These are phyloP conservation scores for Pythium pyrilobum DNA, from an alignment of 352 stramenopile species.

Conservation along the genomic window DNA sequence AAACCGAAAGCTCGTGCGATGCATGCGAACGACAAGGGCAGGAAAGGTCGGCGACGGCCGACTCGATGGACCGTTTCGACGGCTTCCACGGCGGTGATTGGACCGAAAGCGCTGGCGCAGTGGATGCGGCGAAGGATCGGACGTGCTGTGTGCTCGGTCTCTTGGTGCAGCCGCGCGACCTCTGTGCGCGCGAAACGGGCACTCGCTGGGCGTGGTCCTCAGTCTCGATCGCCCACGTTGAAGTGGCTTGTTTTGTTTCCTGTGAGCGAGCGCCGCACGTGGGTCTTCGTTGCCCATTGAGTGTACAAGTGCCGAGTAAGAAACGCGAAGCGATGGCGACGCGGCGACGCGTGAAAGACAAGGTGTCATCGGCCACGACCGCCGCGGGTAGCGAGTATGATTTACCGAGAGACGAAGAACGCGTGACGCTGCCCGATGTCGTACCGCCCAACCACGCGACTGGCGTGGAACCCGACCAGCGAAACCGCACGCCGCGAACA, in stretches of 20 bases:
- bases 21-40: too few relatives aligned
- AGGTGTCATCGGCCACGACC: too few relatives aligned
- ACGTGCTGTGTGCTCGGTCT: too few relatives aligned
- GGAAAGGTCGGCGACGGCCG: too few relatives aligned
- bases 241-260: neutral
- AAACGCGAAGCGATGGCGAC: constrained; percentile 3
- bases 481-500: constrained; percentile 11
- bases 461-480: constrained; percentile 3
- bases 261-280: too few relatives aligned
- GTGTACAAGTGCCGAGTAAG: neutral
- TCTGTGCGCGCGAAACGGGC: neutral
- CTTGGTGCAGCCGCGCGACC: too few relatives aligned
- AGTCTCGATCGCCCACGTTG: too few relatives aligned
- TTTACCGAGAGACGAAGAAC: constrained; percentile 1
- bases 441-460: neutral
- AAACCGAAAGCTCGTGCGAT: too few relatives aligned
- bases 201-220: neutral
- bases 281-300: too few relatives aligned
- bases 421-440: constrained; percentile 6
- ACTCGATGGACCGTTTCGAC: neutral
- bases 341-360: constrained; percentile 8
- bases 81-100: neutral
- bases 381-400: too few relatives aligned
- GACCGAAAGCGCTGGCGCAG: neutral
- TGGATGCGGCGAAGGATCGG: neutral